phyloP scores from a whole-genome alignment of 345 rosid species.

The Bruguiera sexangula region DNA sequence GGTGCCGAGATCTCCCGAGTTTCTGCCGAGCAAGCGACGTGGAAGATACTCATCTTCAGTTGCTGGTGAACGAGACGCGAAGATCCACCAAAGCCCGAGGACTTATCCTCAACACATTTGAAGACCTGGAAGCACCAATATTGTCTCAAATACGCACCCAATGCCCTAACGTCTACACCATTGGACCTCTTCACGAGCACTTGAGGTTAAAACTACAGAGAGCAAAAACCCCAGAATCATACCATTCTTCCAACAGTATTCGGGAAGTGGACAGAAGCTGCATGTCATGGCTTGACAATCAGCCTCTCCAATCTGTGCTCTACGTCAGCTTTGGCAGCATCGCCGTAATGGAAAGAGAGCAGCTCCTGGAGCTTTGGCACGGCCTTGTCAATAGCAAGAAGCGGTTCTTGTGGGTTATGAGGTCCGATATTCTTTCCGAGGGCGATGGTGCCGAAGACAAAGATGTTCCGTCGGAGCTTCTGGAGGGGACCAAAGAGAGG shows the following conservation, averaged over 20 bases:
- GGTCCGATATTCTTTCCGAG: slow-evolving; percentile 19
- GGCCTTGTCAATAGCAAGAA: slow-evolving; percentile 39
- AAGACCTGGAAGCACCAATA: slow-evolving; percentile 55
- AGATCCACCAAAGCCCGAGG: slow-evolving; percentile 32
- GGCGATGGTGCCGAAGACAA: neutral
- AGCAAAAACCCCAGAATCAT: neutral
- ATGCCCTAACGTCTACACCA: slow-evolving; percentile 39
- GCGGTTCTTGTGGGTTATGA: slow-evolving; percentile 46
- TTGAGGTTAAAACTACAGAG: slow-evolving; percentile 27
- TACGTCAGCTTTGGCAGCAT: slow-evolving; percentile 52
- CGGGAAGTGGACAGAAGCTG: slow-evolving; percentile 41
- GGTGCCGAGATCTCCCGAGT: slow-evolving; percentile 54
- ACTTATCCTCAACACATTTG: slow-evolving; percentile 65
- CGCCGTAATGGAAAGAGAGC: slow-evolving; percentile 16
- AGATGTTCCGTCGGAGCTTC: slow-evolving; percentile 21
- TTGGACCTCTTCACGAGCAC: slow-evolving; percentile 56
- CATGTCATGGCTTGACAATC: slow-evolving; percentile 46
- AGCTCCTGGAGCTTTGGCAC: slow-evolving; percentile 40
- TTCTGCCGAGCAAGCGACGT: slow-evolving; percentile 33
- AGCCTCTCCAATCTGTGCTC: slow-evolving; percentile 33
- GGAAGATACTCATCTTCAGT: slow-evolving; percentile 11
- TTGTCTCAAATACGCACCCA: slow-evolving; percentile 38
- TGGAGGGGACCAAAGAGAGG: slow-evolving; percentile 14
- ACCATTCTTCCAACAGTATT: slow-evolving; percentile 22
- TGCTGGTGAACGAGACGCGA: slow-evolving; percentile 24